Evolutionary conservation across 2,329 filamentous ascomycete species (phyloP), one percentile per base, ranked within the genome.

Genomic region (Celoporthe dispersa): DNA sequence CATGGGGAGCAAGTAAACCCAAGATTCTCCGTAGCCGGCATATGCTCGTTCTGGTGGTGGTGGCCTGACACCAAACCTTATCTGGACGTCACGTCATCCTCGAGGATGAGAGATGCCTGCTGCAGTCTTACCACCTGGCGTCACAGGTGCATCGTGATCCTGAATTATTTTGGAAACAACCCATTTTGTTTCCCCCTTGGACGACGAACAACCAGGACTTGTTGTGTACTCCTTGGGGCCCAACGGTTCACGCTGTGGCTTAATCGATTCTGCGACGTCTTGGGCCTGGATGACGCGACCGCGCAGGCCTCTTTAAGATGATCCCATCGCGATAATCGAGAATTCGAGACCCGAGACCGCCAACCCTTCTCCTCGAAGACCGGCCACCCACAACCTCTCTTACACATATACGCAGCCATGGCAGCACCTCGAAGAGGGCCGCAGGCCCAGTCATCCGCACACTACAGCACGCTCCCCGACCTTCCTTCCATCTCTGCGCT

Each of bases 401-500:
- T 33, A 2, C 22, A 8, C 44, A 44, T 35, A 31, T 39, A 63
- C 68, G 62, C 59, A 39, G 66, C 64, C 68, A 72, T 70, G 70
- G 62, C 70, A 48, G 53, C 66, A n/a, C 65, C 66, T 55, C 62
- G 62, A 25, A 68, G 37, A 55, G 35, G 66, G 64, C 68, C 41
- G 33, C 66, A 64, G 19, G 48, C 66, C 61, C 61, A 66, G 41
- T 60, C 70, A 3, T 69, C 66, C 60, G 64, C 63, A 25, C 48
- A 57, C 37, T 11, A 31, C 19, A 48, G 48, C 69, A 77, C 80
- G 12, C 78, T 80, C 31, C 77, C 82, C 72, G 86, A 88, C 73
- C 81, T 86, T 12, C 88, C 88, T 64, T 86, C 86, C 67, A 88
- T 95, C 77, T 91, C 91, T 53, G 94, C 94, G 41, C 86, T 97